Conservation (phyloP, 2,329 filamentous ascomycete species). For the Botrytis fragariae region DNA sequence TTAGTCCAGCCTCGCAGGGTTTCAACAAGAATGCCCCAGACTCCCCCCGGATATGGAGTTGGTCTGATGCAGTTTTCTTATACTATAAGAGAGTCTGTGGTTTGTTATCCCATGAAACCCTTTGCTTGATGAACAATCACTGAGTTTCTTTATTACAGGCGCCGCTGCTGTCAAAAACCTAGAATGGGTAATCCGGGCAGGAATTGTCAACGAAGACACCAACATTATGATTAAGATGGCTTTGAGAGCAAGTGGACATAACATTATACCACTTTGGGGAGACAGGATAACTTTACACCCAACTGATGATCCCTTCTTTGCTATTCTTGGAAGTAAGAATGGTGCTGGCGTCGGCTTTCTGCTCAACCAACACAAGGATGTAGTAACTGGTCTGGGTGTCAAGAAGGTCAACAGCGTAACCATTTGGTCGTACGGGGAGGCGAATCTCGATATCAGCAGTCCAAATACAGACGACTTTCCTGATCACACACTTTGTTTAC, state of each 20-base stretch:
- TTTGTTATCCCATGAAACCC: not conserved
- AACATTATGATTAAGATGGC: not conserved
- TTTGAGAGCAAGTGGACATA: not conserved
- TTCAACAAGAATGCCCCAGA: not conserved
- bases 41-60: not conserved
- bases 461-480: not conserved
- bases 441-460: not conserved
- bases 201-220: not conserved
- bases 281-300: not conserved
- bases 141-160: not conserved
- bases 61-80: not conserved
- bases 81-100: not conserved
- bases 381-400: not conserved
- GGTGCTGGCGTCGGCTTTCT: not conserved
- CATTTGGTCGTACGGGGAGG: not conserved
- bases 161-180: not conserved
- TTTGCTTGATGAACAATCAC: not conserved
- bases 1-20: not conserved
- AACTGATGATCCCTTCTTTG: not conserved
- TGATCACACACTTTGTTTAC: not conserved
- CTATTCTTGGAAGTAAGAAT: conserved; percentile 7
- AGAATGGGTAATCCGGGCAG: not conserved
- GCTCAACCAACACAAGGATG: not conserved
- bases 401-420: not conserved
- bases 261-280: not conserved